A percentile compares a stretch with the other conserved stretches of the same genome.
These are phyloP conservation scores for Prunus davidiana DNA, from an alignment of 306 rosid genomes.

Conservation along the genomic window DNA sequence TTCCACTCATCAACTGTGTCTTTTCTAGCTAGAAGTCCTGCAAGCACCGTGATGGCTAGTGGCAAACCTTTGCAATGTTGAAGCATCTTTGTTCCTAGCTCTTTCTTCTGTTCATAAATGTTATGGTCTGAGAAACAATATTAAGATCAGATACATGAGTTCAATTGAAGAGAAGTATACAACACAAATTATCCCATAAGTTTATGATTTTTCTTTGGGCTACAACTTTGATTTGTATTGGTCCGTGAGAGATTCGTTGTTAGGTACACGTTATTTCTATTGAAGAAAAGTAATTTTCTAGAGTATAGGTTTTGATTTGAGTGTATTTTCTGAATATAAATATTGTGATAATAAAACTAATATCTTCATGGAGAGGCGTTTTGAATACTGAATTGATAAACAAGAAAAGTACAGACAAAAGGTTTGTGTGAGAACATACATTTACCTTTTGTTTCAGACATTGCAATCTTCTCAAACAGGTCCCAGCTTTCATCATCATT, in stretches of 20 bases:
- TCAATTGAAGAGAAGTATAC: too few species aligned
- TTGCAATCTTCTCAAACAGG: constrained; percentile 5
- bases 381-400: fast-evolving
- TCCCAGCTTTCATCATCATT: constrained; percentile 9
- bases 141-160: not conserved
- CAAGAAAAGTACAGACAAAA: not conserved
- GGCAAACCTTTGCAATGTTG: too few species aligned
- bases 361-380: too few species aligned
- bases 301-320: too few species aligned
- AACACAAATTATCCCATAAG: too few species aligned
- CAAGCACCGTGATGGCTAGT: constrained; percentile 2
- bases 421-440: not conserved
- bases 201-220: too few species aligned
- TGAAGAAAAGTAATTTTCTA: too few species aligned
- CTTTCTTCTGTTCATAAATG: not conserved
- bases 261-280: too few species aligned
- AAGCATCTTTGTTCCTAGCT: not conserved
- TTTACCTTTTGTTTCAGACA: constrained; percentile 9
- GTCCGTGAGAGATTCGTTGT: too few species aligned
- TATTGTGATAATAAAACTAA: too few species aligned
- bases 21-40: not conserved
- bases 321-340: too few species aligned
- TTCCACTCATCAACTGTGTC: not conserved
- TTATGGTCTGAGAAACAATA: not conserved
- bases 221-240: too few species aligned